phyloP scores from a whole-genome alignment of 495 filamentous ascomycete genomes.

The Neurospora tetrasperma region DNA sequence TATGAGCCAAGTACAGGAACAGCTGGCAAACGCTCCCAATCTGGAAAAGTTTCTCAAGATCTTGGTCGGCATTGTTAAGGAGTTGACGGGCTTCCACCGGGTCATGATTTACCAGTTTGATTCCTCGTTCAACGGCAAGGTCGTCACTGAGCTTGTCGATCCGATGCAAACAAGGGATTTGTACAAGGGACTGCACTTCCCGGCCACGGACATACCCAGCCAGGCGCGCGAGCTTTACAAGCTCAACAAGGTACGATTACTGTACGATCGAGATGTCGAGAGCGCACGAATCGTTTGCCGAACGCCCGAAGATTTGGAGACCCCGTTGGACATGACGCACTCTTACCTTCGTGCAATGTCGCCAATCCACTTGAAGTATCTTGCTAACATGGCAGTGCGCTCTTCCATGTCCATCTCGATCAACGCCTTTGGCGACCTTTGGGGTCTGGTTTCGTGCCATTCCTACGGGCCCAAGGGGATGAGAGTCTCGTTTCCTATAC shows the following conservation, averaged over 20 bases:
- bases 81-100: slow-evolving; percentile 85
- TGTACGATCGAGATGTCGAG: slow-evolving; percentile 68
- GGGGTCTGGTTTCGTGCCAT: slow-evolving; percentile 87
- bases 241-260: slow-evolving; percentile 66
- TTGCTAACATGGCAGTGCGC: slow-evolving; percentile 82
- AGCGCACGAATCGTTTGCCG: slow-evolving; percentile 78
- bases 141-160: slow-evolving; percentile 83
- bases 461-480: slow-evolving; percentile 68
- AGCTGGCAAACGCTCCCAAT: slow-evolving; percentile 57
- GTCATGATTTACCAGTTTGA: slow-evolving; percentile 96
- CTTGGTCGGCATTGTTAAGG: slow-evolving; percentile 69
- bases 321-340: slow-evolving; percentile 75
- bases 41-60: slow-evolving; percentile 62
- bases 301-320: slow-evolving; percentile 62
- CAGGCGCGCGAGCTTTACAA: slow-evolving; percentile 77
- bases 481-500: slow-evolving; percentile 82
- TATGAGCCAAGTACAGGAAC: slow-evolving; percentile 77
- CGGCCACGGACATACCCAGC: slow-evolving; percentile 81
- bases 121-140: slow-evolving; percentile 66
- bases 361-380: slow-evolving; percentile 80
- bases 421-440: slow-evolving; percentile 72
- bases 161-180: slow-evolving; percentile 70
- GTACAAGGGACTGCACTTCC: slow-evolving; percentile 85
- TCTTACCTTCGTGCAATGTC: slow-evolving; percentile 85
- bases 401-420: slow-evolving; percentile 94